Conservation (phyloP, 2,329 filamentous ascomycete species). For the Ilyonectria sp. region DNA sequence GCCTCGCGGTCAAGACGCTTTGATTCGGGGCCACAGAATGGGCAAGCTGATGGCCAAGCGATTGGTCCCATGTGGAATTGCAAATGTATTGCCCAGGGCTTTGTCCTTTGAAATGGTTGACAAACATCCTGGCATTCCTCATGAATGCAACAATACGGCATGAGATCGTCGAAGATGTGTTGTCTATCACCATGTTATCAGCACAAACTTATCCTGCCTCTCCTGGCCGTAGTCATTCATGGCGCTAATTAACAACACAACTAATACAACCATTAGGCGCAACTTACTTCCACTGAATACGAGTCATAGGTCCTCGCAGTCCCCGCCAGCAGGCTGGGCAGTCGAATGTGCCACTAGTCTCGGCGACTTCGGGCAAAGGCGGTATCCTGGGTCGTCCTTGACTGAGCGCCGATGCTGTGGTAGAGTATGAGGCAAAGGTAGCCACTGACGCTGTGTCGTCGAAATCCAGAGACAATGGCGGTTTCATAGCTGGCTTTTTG, state of each 20-base stretch:
- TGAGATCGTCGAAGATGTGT: background rate
- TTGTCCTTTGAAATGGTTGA: background rate
- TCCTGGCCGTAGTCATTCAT: background rate
- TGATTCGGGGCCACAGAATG: background rate
- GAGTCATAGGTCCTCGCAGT: background rate
- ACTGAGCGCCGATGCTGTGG: conserved; percentile 5
- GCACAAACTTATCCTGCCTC: background rate
- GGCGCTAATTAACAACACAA: background rate
- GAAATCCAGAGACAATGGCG: background rate
- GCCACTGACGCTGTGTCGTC: conserved; percentile 12
- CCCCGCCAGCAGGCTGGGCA: conserved; percentile 10
- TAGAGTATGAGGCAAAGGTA: conserved; percentile 21
- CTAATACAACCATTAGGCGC: background rate
- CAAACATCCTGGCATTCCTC: background rate
- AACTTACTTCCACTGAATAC: conserved; percentile 16
- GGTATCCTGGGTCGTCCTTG: conserved; percentile 10
- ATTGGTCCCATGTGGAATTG: background rate
- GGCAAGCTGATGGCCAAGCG: background rate
- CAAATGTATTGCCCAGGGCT: background rate
- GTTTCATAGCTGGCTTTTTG: background rate
- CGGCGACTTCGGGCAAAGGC: conserved; percentile 3
- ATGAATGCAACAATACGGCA: background rate
- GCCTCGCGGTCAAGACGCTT: background rate
- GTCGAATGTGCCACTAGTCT: conserved; percentile 1
- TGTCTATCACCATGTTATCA: background rate